Conservation (phyloP, 176 grass and related monocot genomes). For the Tillandsia leiboldiana region DNA sequence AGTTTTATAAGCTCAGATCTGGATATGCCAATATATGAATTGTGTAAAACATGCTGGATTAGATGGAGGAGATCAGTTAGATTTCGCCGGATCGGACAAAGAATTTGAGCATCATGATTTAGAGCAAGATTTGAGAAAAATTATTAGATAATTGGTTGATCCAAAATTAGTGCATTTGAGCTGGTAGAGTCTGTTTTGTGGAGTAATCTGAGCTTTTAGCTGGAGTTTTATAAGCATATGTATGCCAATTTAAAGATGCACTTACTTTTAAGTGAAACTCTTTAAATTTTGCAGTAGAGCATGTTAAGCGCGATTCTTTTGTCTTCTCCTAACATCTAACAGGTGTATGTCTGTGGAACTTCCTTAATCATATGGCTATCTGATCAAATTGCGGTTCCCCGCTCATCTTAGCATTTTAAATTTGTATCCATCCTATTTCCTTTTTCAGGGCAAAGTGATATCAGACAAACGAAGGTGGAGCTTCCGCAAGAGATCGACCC, state of each 20-base stretch:
- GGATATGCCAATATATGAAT: neutral
- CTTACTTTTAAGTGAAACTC: too few relatives aligned
- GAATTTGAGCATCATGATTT: neutral
- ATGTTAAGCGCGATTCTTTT: too few relatives aligned
- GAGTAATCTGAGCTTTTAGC: too few relatives aligned
- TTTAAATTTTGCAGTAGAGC: too few relatives aligned
- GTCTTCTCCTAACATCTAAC: too few relatives aligned
- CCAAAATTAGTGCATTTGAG: too few relatives aligned
- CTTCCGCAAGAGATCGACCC: conserved; percentile 88
- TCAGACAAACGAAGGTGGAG: conserved; percentile 96
- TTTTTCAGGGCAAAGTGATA: conserved; percentile 60
- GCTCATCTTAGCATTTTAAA: too few relatives aligned
- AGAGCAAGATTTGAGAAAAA: neutral
- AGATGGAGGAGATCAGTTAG: neutral
- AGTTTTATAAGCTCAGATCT: neutral
- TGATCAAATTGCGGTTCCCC: neutral
- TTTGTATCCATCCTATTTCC: neutral
- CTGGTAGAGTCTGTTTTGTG: too few relatives aligned
- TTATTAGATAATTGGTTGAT: too few relatives aligned
- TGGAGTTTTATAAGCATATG: too few relatives aligned
- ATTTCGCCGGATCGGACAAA: neutral
- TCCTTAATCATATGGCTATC: neutral
- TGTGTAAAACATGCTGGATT: neutral
- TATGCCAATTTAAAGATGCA: too few relatives aligned
- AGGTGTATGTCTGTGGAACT: neutral